Evolutionary conservation across 306 rosid species (phyloP), one percentile per base, ranked within the genome.

Genomic region (Vigna angularis): DNA sequence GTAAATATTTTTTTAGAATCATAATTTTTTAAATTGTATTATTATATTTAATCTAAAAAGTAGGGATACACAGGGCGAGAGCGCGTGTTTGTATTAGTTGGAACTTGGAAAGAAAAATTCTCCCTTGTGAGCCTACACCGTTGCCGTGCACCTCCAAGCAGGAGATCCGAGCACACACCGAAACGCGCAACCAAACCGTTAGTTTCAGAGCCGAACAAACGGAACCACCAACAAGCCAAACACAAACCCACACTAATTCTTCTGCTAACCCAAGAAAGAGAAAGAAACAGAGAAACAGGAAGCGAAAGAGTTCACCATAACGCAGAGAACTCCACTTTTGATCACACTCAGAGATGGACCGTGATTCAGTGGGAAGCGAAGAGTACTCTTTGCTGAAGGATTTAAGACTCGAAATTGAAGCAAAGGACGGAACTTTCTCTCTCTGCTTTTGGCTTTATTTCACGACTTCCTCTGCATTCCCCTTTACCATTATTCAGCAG

Each of bases 371-470:
- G 75, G 83, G 81, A 69, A 47, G 36, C 66, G 59, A 72, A 38
- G 88, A 74, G 32, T 94, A 92, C 85, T 73, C 86, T 53, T 78
- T 57, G 77, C 82, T 94, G 47, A 87, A 92, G 80, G 89, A 92
- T 84, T 81, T 92, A 18, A 81, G 85, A 67, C 69, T 86, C 28
- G 89, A 92, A 85, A 83, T 90, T 79, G 92, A 85, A 58, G 80
- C 49, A 7, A 70, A 85, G 24, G 95, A 90, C 8, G 89, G 64
- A 36, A 74, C 78, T 72, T 92, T 90, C 72, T 81, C 86, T 40
- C 45, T 94, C 63, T 90, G 92, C 90, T 94, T 92, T 71, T 94
- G 98, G 98, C 83, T 90, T 82, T 94, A 88, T 82, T 83, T 94
- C 57, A 66, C 59, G 75, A 80, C 72, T 71, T 88, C 95, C 65